A percentile compares a stretch with the other conserved stretches of the same genome.
These are phyloP conservation scores for Thermomucor indicae-seudaticae DNA, from an alignment of 371 early-diverging fungal species.

Conservation along the genomic window DNA sequence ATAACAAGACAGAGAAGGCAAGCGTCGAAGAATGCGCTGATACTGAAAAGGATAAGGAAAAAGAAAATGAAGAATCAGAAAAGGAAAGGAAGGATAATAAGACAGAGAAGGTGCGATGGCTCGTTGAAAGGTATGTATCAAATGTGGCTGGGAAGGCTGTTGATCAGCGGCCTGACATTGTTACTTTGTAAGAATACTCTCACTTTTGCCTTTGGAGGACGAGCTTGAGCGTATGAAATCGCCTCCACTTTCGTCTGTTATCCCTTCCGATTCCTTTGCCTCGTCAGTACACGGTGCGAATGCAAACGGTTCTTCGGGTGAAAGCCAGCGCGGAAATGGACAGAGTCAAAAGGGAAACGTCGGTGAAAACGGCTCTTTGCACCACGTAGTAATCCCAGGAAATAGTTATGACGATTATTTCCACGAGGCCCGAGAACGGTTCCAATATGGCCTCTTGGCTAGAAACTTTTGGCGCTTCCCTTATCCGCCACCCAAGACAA, in stretches of 20 bases:
- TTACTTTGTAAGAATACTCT: conserved; percentile 27
- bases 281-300: conserved; percentile 11
- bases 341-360: not conserved
- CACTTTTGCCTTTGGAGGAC: conserved; percentile 48
- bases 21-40: conserved; percentile 2
- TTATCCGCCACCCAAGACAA: conserved; percentile 41
- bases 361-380: conserved; percentile 6
- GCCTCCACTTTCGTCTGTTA: conserved; percentile 37
- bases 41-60: conserved; percentile 12
- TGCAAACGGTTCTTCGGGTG: conserved; percentile 8
- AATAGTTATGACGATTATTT: conserved; percentile 52
- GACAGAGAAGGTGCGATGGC: conserved; percentile 42
- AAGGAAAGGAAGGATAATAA: conserved; percentile 42
- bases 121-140: conserved; percentile 46
- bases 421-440: conserved; percentile 47
- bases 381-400: conserved; percentile 35
- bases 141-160: too few species aligned
- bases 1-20: not conserved
- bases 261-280: conserved; percentile 30
- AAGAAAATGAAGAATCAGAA: conserved; percentile 37
- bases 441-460: conserved; percentile 44
- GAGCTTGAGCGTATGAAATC: conserved; percentile 46
- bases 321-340: conserved; percentile 4
- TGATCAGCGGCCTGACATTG: too few species aligned
- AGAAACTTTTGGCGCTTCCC: conserved; percentile 46